These are phyloP conservation scores for Phoenix dactylifera DNA, from an alignment of 176 grass and related monocot species.

Conservation along the genomic window DNA sequence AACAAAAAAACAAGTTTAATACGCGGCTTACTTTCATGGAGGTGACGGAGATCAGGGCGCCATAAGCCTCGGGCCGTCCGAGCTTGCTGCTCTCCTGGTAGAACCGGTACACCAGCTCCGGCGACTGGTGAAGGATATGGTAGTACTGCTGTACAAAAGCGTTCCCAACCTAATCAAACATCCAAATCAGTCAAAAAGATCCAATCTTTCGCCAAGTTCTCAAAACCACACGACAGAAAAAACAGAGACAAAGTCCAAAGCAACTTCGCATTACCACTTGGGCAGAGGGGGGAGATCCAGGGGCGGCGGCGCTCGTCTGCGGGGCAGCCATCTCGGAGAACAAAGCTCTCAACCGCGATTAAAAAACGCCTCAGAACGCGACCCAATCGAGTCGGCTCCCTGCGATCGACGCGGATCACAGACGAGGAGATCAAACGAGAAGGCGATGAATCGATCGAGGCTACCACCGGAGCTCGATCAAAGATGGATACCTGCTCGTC, in stretches of 20 bases:
- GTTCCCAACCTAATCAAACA: slow-evolving; percentile 59
- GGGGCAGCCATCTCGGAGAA: slow-evolving; percentile 40
- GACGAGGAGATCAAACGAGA: too few species aligned
- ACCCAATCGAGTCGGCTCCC: too few species aligned
- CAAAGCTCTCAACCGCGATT: too few species aligned
- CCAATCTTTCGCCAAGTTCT: too few species aligned
- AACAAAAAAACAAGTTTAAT: not conserved
- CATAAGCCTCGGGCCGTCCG: slow-evolving; percentile 41
- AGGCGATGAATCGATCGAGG: too few species aligned
- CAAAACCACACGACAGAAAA: too few species aligned
- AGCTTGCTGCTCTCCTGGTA: slow-evolving; percentile 93
- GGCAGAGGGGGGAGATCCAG: slow-evolving; percentile 34
- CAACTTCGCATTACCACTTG: slow-evolving; percentile 47
- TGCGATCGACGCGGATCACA: too few species aligned
- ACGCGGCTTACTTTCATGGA: slow-evolving; percentile 40
- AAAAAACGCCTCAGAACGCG: too few species aligned
- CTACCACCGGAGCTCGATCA: too few species aligned
- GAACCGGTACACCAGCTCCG: slow-evolving; percentile 80
- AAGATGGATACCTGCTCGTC: too few species aligned
- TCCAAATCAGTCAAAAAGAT: slow-evolving; percentile 15
- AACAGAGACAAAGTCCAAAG: too few species aligned
- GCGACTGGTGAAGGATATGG: slow-evolving; percentile 93
- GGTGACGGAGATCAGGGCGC: slow-evolving; percentile 66
- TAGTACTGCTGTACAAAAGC: slow-evolving; percentile 98
- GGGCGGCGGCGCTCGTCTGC: slow-evolving; percentile 9